Evolutionary conservation across 768 basidiomycete species (phyloP), one percentile per base, ranked within the genome.

Genomic region (Naganishia kalamii): DNA sequence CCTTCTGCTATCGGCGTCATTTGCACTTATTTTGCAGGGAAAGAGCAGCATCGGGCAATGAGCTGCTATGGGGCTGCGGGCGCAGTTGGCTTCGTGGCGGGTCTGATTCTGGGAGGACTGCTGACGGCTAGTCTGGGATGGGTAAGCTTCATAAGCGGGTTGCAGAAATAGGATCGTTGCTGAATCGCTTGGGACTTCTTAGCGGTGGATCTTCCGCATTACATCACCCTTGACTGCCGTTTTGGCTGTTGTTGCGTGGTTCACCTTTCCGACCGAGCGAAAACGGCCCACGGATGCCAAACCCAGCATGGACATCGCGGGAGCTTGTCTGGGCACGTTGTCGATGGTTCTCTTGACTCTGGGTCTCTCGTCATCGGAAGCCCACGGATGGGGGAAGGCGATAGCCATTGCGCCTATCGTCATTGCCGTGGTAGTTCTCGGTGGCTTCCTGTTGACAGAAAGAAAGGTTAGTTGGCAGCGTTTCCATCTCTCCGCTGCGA

Each of bases 1-100:
- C 69, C 69, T 13, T 50, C 50, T 0, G 66, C 69, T 4, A 57
- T 69, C 32, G 69, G 69, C 10, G 61, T 69, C 23, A 37, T 69
- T 12, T 61, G 65, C 19, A 48, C 29, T 15, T 67, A 60, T 44
- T 69, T 69, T 43, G 35, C 43, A 0, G 65, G 65, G 10, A 52
- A 46, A 17, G 69, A 69, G 40, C 43, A 60, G 17, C 63, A 69
- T 41, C 49, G 48, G 19, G 62, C 62, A 5, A 47, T 69, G 19
- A 35, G 32, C 10, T 47, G 63, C 27, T 69, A 61, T 21, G 69
- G 69, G 4, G 65, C 63, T 0, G 57, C 59, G 8, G 69, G 69
- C 3, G 69, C 69, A 0, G 27, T 67, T 3, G 68, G 68, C 15
- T 69, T 61, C 25, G 62, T 50, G 15, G 33, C 32, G 21, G 49